Percentiles rank a stretch among this genome's conserved stretches.
phyloP scores from a whole-genome alignment of 495 filamentous ascomycete species.

The Bombardia bombarda region DNA sequence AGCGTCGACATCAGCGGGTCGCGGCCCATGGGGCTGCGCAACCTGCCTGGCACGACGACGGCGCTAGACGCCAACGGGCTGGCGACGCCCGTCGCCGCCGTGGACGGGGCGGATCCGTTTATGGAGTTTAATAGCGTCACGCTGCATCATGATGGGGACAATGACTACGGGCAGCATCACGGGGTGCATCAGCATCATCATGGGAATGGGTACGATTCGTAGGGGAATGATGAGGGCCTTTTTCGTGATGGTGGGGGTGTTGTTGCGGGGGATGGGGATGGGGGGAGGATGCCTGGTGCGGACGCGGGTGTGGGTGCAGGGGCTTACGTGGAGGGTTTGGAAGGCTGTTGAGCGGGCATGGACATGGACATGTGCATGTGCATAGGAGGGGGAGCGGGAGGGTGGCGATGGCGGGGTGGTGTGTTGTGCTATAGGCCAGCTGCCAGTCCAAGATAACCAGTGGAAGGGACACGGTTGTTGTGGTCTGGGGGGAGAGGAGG shows the following conservation, averaged over 20 bases:
- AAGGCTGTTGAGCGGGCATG: too few relatives aligned
- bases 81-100: constrained; percentile 76
- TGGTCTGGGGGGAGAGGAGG: too few relatives aligned
- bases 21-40: constrained; percentile 47
- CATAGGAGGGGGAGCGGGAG: too few relatives aligned
- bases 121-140: constrained; percentile 99
- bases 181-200: constrained; percentile 12
- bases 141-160: constrained; percentile 91
- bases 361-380: too few relatives aligned
- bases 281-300: too few relatives aligned
- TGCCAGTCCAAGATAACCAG: too few relatives aligned
- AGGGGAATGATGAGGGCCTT: neutral
- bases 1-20: constrained; percentile 83
- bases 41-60: too few relatives aligned
- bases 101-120: constrained; percentile 78
- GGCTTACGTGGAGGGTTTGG: too few relatives aligned
- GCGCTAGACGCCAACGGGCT: constrained; percentile 79
- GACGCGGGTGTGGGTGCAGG: too few relatives aligned
- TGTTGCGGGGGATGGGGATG: neutral
- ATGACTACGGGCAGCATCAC: constrained; percentile 23
- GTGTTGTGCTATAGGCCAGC: too few relatives aligned
- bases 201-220: constrained; percentile 16
- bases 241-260: neutral
- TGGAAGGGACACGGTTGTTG: too few relatives aligned
- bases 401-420: too few relatives aligned